A percentile compares a stretch with the other conserved stretches of the same genome.
phyloP scores from a whole-genome alignment of 2,329 filamentous ascomycete genomes.

The Coleophoma cylindrospora region DNA sequence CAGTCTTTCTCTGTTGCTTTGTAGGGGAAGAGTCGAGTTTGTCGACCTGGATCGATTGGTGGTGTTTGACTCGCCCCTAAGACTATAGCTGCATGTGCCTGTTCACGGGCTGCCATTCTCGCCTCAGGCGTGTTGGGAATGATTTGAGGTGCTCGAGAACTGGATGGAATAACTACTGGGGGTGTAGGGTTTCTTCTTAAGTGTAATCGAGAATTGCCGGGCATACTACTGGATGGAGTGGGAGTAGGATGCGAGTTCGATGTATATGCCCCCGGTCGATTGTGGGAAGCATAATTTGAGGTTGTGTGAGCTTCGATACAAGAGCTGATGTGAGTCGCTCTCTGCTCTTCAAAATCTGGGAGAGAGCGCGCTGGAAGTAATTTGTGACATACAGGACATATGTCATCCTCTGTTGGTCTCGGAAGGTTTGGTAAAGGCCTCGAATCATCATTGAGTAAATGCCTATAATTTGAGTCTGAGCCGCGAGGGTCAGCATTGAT shows the following conservation, averaged over 20 bases:
- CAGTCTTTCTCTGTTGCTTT: conserved; percentile 63
- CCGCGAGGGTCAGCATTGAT: conserved; percentile 1
- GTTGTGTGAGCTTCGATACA: conserved; percentile 39
- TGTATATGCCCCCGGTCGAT: conserved; percentile 4
- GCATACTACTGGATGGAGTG: neutral
- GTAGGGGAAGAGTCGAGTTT: conserved; percentile 60
- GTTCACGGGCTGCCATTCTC: conserved; percentile 13
- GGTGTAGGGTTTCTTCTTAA: neutral
- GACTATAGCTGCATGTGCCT: conserved; percentile 15
- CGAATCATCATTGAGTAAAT: conserved; percentile 5
- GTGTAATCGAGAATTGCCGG: conserved; percentile 6
- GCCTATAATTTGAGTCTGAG: conserved; percentile 4
- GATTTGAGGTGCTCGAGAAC: neutral
- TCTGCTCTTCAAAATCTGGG: conserved; percentile 46
- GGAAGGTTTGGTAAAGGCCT: conserved; percentile 14
- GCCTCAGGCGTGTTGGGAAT: conserved; percentile 12
- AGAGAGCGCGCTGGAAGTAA: conserved; percentile 59
- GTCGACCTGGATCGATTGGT: conserved; percentile 30
- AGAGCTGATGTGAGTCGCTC: conserved; percentile 52
- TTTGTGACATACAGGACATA: conserved; percentile 71
- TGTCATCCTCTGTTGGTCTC: conserved; percentile 66
- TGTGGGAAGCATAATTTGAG: conserved; percentile 4
- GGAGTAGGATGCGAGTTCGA: conserved; percentile 2
- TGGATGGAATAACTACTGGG: conserved; percentile 7
- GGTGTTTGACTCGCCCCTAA: conserved; percentile 4